Percentiles rank a stretch among this genome's conserved stretches.
Evolutionary conservation across 345 rosid species (phyloP).

Genomic region (Psidium friedrichsthalianum): DNA sequence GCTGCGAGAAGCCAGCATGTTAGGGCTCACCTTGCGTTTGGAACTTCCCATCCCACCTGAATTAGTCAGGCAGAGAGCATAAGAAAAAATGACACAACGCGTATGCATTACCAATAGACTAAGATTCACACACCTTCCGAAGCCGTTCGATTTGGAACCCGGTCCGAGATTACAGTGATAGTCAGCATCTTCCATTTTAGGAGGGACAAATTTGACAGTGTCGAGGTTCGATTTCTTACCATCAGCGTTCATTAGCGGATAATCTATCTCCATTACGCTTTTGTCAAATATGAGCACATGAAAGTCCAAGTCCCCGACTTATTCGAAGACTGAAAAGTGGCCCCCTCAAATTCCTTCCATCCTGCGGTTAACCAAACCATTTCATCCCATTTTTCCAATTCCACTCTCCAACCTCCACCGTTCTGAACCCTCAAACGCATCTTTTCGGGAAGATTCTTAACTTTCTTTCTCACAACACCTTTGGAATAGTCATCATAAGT

Average conservation of each 20-base stretch:
- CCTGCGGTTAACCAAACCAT: background rate
- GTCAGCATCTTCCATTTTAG: background rate
- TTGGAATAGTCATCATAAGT: too few species aligned
- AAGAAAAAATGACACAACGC: too few species aligned
- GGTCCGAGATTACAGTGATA: background rate
- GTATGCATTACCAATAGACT: background rate
- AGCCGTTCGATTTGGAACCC: too few species aligned
- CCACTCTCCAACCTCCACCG: background rate
- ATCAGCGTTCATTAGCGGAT: background rate
- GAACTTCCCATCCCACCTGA: background rate
- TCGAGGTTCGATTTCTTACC: background rate
- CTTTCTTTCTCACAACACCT: too few species aligned
- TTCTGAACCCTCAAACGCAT: background rate
- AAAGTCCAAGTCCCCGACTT: background rate
- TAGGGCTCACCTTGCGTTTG: accelerated
- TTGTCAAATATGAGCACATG: background rate
- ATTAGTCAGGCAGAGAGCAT: background rate
- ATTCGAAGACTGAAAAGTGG: background rate
- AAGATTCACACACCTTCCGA: background rate
- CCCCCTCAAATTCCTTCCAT: background rate
- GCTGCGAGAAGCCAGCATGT: background rate
- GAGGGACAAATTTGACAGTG: background rate
- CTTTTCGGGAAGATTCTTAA: too few species aligned
- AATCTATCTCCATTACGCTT: background rate
- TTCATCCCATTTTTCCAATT: background rate